A percentile compares a stretch with the other conserved stretches of the same genome.
These are phyloP conservation scores for Pseudotsuga menziesii DNA, from an alignment of 75 land plant genomes.

Conservation along the genomic window DNA sequence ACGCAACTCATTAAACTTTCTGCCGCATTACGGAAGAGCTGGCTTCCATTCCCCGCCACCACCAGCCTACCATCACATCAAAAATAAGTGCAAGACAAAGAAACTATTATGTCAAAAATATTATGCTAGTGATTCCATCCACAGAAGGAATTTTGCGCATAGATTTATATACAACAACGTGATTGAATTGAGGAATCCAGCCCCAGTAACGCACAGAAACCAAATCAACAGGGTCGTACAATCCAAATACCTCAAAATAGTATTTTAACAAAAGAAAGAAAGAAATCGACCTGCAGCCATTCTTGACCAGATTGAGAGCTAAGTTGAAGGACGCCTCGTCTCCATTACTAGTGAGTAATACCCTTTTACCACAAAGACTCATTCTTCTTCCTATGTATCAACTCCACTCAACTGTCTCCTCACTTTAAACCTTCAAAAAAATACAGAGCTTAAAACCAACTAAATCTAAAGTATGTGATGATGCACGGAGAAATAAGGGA, in stretches of 20 bases:
- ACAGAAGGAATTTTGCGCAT: no score
- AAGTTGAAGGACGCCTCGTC: slow-evolving; percentile 53
- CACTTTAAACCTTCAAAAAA: no score
- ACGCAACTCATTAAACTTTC: slow-evolving; percentile 17
- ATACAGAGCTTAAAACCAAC: no score
- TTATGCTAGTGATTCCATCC: background rate
- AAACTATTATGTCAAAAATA: background rate
- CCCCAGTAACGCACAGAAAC: background rate
- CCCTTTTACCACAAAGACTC: slow-evolving; percentile 39
- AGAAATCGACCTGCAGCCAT: slow-evolving; percentile 57
- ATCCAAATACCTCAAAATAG: background rate
- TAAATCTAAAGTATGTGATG: no score
- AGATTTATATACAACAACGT: no score
- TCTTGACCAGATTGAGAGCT: slow-evolving; percentile 43
- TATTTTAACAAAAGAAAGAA: background rate
- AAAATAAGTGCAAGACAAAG: background rate
- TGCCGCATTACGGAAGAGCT: slow-evolving; percentile 9
- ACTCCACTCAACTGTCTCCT: no score
- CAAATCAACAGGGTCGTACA: background rate
- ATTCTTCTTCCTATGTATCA: slow-evolving; percentile 6
- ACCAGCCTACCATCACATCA: slow-evolving; percentile 38
- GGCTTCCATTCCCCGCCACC: slow-evolving; percentile 38
- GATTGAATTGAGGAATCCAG: background rate
- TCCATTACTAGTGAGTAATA: slow-evolving; percentile 47
- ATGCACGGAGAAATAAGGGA: no score